phyloP scores from a whole-genome alignment of 495 filamentous ascomycete genomes.

The Penicillium manginii region DNA sequence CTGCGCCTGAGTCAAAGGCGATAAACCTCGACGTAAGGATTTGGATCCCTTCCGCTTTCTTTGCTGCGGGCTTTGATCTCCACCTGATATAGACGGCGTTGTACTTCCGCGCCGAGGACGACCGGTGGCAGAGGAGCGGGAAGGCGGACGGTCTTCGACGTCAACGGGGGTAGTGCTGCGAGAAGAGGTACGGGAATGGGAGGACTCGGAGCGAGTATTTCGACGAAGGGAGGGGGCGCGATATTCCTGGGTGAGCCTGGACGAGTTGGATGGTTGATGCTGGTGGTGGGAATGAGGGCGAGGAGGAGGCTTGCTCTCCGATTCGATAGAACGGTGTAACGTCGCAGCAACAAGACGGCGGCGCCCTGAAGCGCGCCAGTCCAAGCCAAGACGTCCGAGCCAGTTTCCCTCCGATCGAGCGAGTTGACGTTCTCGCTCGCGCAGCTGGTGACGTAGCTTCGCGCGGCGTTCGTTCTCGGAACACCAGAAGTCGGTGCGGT shows the following conservation, averaged over 20 bases:
- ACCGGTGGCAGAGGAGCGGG: conserved; percentile 37
- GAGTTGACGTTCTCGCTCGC: conserved; percentile 64
- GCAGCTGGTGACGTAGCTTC: conserved; percentile 68
- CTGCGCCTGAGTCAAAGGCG: conserved; percentile 50
- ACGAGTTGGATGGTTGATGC: conserved; percentile 37
- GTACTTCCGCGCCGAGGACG: conserved; percentile 44
- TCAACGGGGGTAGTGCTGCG: conserved; percentile 54
- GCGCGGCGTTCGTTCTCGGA: conserved; percentile 89
- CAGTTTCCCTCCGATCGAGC: conserved; percentile 73
- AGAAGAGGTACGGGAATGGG: conserved; percentile 52
- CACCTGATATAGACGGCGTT: conserved; percentile 31
- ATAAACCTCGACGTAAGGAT: conserved; percentile 39
- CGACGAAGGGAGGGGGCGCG: conserved; percentile 38
- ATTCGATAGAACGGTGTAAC: conserved; percentile 29
- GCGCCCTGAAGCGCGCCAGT: conserved; percentile 64
- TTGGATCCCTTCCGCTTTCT: conserved; percentile 43
- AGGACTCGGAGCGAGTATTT: conserved; percentile 45
- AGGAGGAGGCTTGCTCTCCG: conserved; percentile 28
- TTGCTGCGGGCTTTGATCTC: conserved; percentile 35
- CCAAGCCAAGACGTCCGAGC: conserved; percentile 71
- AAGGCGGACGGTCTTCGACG: conserved; percentile 42
- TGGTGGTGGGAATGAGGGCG: conserved; percentile 35
- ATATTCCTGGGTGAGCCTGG: conserved; percentile 39
- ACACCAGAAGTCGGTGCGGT: conserved; percentile 94
- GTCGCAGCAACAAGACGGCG: conserved; percentile 40